Conservation (phyloP, 2,329 filamentous ascomycete species). For the Trichoderma sp. region DNA sequence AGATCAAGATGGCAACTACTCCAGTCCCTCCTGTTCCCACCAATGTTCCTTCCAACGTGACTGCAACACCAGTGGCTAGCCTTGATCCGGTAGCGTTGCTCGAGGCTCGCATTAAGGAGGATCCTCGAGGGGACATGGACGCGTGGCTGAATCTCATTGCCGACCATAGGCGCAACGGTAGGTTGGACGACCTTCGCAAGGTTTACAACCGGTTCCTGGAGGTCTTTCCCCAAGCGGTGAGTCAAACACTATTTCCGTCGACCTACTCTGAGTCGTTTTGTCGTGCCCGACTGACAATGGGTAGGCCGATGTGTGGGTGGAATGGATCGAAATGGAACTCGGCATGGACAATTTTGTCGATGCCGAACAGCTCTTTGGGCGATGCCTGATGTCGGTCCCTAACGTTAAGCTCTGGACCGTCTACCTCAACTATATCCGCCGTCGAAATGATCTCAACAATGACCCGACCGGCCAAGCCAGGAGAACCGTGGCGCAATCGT, state of each 20-base stretch:
- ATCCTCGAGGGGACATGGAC: slow-evolving; percentile 88
- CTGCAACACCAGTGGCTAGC: slow-evolving; percentile 45
- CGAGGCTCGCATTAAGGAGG: slow-evolving; percentile 88
- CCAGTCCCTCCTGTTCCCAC: slow-evolving; percentile 33
- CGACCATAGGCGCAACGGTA: slow-evolving; percentile 79
- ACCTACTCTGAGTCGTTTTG: background rate
- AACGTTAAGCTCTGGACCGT: slow-evolving; percentile 88
- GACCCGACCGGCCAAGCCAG: slow-evolving; percentile 78
- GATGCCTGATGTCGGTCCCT: slow-evolving; percentile 75
- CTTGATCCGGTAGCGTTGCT: slow-evolving; percentile 75
- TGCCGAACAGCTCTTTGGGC: slow-evolving; percentile 81
- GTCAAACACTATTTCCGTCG: slow-evolving; percentile 44
- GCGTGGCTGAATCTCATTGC: slow-evolving; percentile 87
- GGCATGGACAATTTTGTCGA: slow-evolving; percentile 79
- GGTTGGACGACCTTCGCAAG: slow-evolving; percentile 76
- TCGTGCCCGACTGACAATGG: slow-evolving; percentile 25
- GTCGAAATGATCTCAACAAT: slow-evolving; percentile 79
- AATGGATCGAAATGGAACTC: slow-evolving; percentile 87
- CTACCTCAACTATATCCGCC: slow-evolving; percentile 93
- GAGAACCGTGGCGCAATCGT: slow-evolving; percentile 78
- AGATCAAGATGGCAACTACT: slow-evolving; percentile 32
- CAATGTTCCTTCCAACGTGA: slow-evolving; percentile 39
- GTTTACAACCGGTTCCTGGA: slow-evolving; percentile 86
- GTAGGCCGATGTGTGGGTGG: slow-evolving; percentile 89
- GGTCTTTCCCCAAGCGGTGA: slow-evolving; percentile 87